Evolutionary conservation across 768 basidiomycete species (phyloP).

Genomic region (Trichaptum fuscoviolaceum): DNA sequence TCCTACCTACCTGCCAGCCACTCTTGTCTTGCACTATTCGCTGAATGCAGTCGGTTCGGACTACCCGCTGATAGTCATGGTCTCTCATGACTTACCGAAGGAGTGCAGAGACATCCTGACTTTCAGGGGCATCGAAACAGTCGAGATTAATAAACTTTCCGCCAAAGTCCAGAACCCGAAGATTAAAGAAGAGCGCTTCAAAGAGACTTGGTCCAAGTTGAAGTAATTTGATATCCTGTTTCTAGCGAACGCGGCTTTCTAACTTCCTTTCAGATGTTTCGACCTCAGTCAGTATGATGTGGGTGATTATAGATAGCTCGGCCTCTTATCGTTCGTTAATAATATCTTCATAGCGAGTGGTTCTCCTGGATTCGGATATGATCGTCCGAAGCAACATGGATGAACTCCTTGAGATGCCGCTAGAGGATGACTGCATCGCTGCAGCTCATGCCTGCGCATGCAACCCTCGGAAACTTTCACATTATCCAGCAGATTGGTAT

Average conservation of each 20-base stretch:
- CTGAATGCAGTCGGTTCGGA: conserved; percentile 48
- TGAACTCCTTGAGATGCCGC: conserved; percentile 47
- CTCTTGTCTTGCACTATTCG: conserved; percentile 55
- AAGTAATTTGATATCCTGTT: conserved; percentile 6
- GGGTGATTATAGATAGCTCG: neutral
- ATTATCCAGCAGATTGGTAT: conserved; percentile 89
- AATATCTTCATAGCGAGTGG: conserved; percentile 43
- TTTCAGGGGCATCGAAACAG: conserved; percentile 46
- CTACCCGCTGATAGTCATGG: conserved; percentile 80
- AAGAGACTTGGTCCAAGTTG: conserved; percentile 62
- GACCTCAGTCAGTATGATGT: neutral
- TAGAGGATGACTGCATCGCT: conserved; percentile 72
- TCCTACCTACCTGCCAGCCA: conserved; percentile 50
- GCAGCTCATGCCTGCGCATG: conserved; percentile 91
- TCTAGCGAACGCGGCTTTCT: neutral
- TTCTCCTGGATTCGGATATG: conserved; percentile 89
- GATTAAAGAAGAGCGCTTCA: conserved; percentile 32
- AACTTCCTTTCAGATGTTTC: neutral
- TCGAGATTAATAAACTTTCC: conserved; percentile 42
- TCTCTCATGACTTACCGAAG: conserved; percentile 50
- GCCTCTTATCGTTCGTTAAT: conserved; percentile 5
- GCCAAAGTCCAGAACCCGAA: neutral
- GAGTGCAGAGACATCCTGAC: conserved; percentile 47
- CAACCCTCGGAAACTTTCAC: conserved; percentile 77
- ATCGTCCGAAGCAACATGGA: conserved; percentile 81